Conservation (phyloP, 257 asterid species). For the Anisodus acutangulus region DNA sequence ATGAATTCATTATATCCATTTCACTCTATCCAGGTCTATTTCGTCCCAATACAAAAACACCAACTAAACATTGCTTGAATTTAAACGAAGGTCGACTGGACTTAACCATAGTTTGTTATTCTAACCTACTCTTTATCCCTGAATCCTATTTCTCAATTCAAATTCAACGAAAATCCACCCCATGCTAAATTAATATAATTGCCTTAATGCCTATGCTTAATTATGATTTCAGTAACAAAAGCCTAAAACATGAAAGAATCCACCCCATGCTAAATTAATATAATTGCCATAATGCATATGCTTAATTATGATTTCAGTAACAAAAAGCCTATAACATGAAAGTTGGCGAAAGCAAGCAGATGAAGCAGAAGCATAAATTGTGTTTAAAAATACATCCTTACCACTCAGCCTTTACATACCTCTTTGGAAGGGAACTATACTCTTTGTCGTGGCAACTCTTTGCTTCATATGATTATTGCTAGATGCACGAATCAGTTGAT, state of each 20-base stretch:
- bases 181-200: too few relatives aligned
- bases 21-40: background rate
- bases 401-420: slow-evolving; percentile 52
- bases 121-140: background rate
- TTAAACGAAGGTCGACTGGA: background rate
- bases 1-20: background rate
- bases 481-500: slow-evolving; percentile 82
- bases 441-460: slow-evolving; percentile 39
- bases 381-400: slow-evolving; percentile 32
- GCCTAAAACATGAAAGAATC: background rate
- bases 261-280: too few relatives aligned
- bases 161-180: background rate
- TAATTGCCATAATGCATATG: too few relatives aligned
- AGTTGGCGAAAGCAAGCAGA: background rate
- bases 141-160: slow-evolving; percentile 16
- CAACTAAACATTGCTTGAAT: background rate
- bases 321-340: slow-evolving; percentile 20
- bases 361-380: background rate
- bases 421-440: slow-evolving; percentile 33
- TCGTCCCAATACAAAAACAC: background rate
- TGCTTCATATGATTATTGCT: slow-evolving; percentile 47
- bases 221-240: background rate
- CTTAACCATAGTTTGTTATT: background rate
- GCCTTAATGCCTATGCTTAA: too few relatives aligned
- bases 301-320: too few relatives aligned